phyloP scores from a whole-genome alignment of 1,139 yeast genomes.

The Magnusiomyces sp. region DNA sequence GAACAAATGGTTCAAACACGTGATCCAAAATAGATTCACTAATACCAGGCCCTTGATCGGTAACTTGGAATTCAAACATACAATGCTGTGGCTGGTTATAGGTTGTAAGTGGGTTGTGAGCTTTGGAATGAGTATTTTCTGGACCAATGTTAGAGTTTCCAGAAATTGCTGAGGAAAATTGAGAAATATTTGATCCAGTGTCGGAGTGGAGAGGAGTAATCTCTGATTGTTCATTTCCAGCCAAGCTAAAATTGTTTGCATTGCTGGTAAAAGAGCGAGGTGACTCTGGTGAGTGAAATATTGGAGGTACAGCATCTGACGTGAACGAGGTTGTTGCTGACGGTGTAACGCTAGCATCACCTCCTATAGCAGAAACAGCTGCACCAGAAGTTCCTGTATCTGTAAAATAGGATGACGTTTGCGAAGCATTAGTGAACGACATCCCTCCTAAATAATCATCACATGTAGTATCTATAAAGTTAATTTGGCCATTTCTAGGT shows the following conservation, averaged over 20 bases:
- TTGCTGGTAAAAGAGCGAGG: too few species aligned
- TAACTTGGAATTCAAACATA: slow-evolving; percentile 58
- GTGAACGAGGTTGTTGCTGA: too few species aligned
- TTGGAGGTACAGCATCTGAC: too few species aligned
- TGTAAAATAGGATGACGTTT: too few species aligned
- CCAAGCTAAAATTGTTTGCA: too few species aligned
- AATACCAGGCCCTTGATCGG: slow-evolving; percentile 91
- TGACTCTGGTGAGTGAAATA: too few species aligned
- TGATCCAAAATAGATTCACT: slow-evolving; percentile 68
- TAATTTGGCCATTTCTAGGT: background rate
- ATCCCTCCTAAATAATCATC: too few species aligned
- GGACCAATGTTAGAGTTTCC: background rate
- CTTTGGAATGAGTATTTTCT: background rate
- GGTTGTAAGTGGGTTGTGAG: background rate
- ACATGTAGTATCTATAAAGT: background rate
- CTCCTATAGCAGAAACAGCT: too few species aligned
- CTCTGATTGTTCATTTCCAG: background rate
- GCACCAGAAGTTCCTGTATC: too few species aligned
- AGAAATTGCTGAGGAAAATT: background rate
- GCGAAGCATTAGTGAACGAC: too few species aligned
- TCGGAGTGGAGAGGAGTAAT: background rate
- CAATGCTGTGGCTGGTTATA: background rate
- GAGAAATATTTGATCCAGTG: background rate
- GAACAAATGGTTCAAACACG: slow-evolving; percentile 92
- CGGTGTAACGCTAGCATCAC: too few species aligned